A percentile compares a stretch with the other conserved stretches of the same genome.
These are phyloP conservation scores for Artemisia tridentata DNA, from an alignment of 129 eudicot species.

Conservation along the genomic window DNA sequence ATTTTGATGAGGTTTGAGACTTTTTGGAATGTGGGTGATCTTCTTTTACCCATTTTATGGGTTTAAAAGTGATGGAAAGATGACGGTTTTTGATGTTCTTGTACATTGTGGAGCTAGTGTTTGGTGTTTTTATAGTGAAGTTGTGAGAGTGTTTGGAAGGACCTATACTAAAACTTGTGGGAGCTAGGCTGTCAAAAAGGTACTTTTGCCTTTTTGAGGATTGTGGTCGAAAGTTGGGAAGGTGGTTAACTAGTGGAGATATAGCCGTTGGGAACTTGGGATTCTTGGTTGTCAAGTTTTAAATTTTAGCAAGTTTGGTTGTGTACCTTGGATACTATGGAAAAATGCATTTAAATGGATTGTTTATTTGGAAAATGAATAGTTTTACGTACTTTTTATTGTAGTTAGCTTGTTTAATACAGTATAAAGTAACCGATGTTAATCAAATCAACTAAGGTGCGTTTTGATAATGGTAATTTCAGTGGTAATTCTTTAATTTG, in stretches of 20 bases:
- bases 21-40: slow-evolving; percentile 45
- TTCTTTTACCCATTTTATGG: slow-evolving; percentile 52
- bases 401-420: too few species aligned
- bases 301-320: not conserved
- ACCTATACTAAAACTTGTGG: slow-evolving; percentile 6
- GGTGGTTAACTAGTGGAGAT: slow-evolving; percentile 21
- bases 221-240: slow-evolving; percentile 27
- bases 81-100: not conserved
- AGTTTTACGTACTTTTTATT: too few species aligned
- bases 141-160: slow-evolving; percentile 4
- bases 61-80: not conserved
- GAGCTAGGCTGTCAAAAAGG: slow-evolving; percentile 35
- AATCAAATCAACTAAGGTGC: too few species aligned
- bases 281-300: slow-evolving; percentile 32
- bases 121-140: slow-evolving; percentile 22
- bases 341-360: too few species aligned
- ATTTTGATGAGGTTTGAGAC: slow-evolving; percentile 50
- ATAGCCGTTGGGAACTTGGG: slow-evolving; percentile 30
- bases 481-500: too few species aligned
- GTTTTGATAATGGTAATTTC: too few species aligned
- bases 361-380: too few species aligned
- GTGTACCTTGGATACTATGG: not conserved
- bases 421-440: too few species aligned
- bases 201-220: slow-evolving; percentile 27
- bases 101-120: not conserved